A percentile compares a stretch with the other conserved stretches of the same genome.
These are phyloP conservation scores for Dimocarpus longan DNA, from an alignment of 345 rosid genomes.

Conservation along the genomic window DNA sequence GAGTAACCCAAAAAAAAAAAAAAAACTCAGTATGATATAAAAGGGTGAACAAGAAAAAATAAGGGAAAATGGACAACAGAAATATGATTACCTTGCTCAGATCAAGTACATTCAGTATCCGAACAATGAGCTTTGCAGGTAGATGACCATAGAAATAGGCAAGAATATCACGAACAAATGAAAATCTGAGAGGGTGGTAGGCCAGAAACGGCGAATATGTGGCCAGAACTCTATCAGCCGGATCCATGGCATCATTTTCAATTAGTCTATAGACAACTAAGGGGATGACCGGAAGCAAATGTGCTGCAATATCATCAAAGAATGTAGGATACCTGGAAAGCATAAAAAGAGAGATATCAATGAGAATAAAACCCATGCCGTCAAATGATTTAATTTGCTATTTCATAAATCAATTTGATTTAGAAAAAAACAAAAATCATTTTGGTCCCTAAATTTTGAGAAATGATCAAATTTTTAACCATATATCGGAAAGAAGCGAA, in stretches of 20 bases:
- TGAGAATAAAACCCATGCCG: background rate
- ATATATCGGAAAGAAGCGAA: too few species aligned
- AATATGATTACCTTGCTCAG: slow-evolving; percentile 66
- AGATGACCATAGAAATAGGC: slow-evolving; percentile 96
- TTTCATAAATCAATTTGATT: background rate
- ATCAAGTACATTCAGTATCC: slow-evolving; percentile 82
- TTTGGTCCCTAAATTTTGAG: too few species aligned
- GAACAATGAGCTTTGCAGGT: slow-evolving; percentile 70
- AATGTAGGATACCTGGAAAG: slow-evolving; percentile 84
- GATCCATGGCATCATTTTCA: slow-evolving; percentile 84
- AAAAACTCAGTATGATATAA: background rate
- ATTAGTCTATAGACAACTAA: slow-evolving; percentile 88
- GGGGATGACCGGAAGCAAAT: slow-evolving; percentile 93
- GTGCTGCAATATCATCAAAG: slow-evolving; percentile 92
- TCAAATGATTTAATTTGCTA: background rate
- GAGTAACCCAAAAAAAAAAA: background rate
- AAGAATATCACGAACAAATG: slow-evolving; percentile 95
- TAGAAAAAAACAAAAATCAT: background rate
- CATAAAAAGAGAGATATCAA: slow-evolving; percentile 22
- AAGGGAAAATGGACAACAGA: background rate
- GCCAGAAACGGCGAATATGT: slow-evolving; percentile 65
- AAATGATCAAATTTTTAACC: too few species aligned
- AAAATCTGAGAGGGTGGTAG: slow-evolving; percentile 84
- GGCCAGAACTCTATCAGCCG: slow-evolving; percentile 70
- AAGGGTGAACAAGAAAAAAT: background rate